Evolutionary conservation across 257 asterid genomes (phyloP), one percentile per base, ranked within the genome.

Genomic region (Buddleja alternifolia): DNA sequence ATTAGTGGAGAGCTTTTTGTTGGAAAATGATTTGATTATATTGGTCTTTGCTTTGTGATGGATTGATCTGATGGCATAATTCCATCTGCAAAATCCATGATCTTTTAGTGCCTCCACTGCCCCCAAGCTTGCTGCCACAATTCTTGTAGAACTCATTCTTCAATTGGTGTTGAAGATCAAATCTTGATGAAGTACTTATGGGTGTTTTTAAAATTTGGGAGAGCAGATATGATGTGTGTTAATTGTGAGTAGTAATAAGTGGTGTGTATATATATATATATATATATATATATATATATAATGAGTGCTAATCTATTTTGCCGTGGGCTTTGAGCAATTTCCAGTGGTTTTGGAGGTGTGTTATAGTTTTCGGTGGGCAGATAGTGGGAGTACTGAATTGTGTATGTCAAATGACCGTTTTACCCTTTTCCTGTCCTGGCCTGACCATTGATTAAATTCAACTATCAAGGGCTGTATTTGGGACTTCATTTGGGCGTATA

Each of bases 81-180:
- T 69, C 74, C 74, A 69, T 17, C 60, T 16, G 67, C 74, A 69
- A 3, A 69, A 69, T 16, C 74, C 74, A 23, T 69, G 74, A 46
- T 69, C 74, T 20, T 69, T 69, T 17, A 57, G 59, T 4, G 74
- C 74, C 24, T 69, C 74, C 21, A 69, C 67, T 3, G 60, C 66
- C 16, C 74, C 74, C 1, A 69, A 6, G 74, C 74, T 69, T 3
- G 66, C 47, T 20, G 73, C 73, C 5, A 57, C 40, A 1, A 32
- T 42, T 67, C 59, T n/a, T n/a, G n/a, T n/a, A n/a, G n/a, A n/a
- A n/a, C n/a, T n/a, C n/a, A n/a, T n/a, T n/a, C n/a, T n/a, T n/a
- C n/a, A n/a, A n/a, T n/a, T n/a, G n/a, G n/a, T n/a, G n/a, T n/a
- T n/a, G n/a, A n/a, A n/a, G n/a, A n/a, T n/a, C n/a, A n/a, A n/a